Evolutionary conservation across 2,329 filamentous ascomycete species (phyloP), one percentile per base, ranked within the genome.

Genomic region (Pyrenophora seminiperda): DNA sequence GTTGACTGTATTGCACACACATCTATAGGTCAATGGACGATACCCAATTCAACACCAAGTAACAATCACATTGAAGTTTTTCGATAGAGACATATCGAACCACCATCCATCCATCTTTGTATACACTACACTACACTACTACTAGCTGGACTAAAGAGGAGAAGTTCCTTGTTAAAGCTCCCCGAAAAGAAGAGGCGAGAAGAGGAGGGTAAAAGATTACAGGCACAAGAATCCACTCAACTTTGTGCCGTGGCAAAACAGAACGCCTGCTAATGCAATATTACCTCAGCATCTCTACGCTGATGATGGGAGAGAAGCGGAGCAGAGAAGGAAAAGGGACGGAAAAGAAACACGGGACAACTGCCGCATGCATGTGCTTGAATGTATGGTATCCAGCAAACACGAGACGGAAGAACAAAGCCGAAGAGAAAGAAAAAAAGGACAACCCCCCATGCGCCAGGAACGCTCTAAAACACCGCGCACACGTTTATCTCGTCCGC

Each of bases 281-380:
- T 48, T 48, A 48, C 38, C 46, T 48, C 46, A 48, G 46, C 46
- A 48, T 34, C 24, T 20, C 30, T 38, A 41, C 45, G 45, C 41
- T 50, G 31, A 33, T 44, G 22, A 46, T 33, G 30, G 31, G 18
- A 13, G 36, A 22, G 19, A n/a, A 39, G 24, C 24, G 38, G 43
- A 40, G 30, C 24, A 27, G 27, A 33, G 33, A 22, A 42, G 22
- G 24, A 19, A 32, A 24, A 31, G 18, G 17, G 17, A 30, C 10
- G 24, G 10, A 27, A 27, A 27, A 27, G 2, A 11, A 11, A 3
- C 9, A 27, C 24, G 24, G 9, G 17, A 29, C 22, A 18, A 15
- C 22, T n/a, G 9, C 5, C 18, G 39, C 41, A 20, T 27, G 22
- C 32, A 33, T 44, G 41, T 37, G 40, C 40, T 20, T 47, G 30